Percentiles rank a stretch among this genome's conserved stretches.
phyloP scores from a whole-genome alignment of 2,329 filamentous ascomycete genomes.

The Fonsecaea monophora region DNA sequence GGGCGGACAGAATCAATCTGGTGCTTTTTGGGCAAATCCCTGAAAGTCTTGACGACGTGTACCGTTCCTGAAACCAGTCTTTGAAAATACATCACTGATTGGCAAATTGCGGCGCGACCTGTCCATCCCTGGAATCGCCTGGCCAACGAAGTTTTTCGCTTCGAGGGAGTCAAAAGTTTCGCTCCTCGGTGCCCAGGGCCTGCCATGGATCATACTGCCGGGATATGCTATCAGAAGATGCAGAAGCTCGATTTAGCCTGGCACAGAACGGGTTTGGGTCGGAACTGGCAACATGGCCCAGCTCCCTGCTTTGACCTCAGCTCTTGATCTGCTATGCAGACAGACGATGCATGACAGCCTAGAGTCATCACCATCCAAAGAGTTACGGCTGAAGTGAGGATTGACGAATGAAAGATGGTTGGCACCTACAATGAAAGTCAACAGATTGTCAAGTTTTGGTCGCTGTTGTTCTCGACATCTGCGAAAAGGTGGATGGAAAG shows the following conservation, averaged over 20 bases:
- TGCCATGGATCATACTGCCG: not conserved
- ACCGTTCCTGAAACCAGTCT: not conserved
- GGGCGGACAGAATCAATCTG: not conserved
- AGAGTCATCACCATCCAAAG: not conserved
- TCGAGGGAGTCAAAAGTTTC: not conserved
- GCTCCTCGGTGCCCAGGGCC: not conserved
- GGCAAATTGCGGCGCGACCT: not conserved
- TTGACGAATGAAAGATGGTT: not conserved
- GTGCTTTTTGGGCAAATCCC: not conserved
- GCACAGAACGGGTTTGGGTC: not conserved
- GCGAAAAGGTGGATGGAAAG: not conserved
- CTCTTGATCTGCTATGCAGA: not conserved
- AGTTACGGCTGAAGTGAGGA: not conserved
- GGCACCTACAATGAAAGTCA: not conserved
- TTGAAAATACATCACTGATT: not conserved
- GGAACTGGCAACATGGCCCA: not conserved
- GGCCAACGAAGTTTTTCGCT: not conserved
- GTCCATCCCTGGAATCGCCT: not conserved
- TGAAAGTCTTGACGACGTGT: not conserved
- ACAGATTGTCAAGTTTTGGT: not conserved
- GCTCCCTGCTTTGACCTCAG: not conserved
- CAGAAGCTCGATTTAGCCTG: not conserved
- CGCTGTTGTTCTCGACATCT: not conserved
- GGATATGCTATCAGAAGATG: not conserved
- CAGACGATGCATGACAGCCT: not conserved